Evolutionary conservation across 139 green algal species (phyloP).

Genomic region (Chara braunii): DNA sequence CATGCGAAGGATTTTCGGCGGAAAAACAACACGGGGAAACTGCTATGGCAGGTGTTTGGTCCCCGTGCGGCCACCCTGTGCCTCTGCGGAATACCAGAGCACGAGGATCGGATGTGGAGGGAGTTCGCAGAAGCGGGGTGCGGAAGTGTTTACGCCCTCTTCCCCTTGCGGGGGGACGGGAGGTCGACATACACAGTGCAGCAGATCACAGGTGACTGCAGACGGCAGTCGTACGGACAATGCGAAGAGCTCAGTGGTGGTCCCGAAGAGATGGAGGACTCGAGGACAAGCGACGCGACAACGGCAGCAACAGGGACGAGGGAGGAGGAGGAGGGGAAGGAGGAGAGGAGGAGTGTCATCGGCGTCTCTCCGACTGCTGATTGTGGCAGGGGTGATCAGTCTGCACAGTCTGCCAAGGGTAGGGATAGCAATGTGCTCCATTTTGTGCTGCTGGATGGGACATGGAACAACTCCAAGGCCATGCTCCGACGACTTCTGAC

Average conservation of each 20-base stretch:
- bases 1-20: constrained; percentile 37
- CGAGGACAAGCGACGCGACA: neutral
- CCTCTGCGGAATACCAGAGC: constrained; percentile 23
- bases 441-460: constrained; percentile 39
- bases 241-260: neutral
- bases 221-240: no score
- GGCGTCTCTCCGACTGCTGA: neutral
- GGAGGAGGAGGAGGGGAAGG: no score
- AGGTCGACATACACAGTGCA: no score
- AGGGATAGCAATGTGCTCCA: constrained; percentile 24
- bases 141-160: neutral
- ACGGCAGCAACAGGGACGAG: constrained; percentile 1
- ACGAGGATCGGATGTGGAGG: constrained; percentile 33
- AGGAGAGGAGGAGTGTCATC: neutral
- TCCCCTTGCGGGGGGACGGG: neutral
- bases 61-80: constrained; percentile 1
- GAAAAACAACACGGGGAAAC: constrained; percentile 41
- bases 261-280: no score
- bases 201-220: no score
- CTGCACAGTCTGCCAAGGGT: no score
- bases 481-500: constrained; percentile 29
- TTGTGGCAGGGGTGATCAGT: no score
- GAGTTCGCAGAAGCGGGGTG: constrained; percentile 5
- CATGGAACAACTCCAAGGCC: constrained; percentile 39
- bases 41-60: constrained; percentile 38